A percentile compares a stretch with the other conserved stretches of the same genome.
phyloP scores from a whole-genome alignment of 371 early-diverging fungal genomes.

The Coemansia sp. region DNA sequence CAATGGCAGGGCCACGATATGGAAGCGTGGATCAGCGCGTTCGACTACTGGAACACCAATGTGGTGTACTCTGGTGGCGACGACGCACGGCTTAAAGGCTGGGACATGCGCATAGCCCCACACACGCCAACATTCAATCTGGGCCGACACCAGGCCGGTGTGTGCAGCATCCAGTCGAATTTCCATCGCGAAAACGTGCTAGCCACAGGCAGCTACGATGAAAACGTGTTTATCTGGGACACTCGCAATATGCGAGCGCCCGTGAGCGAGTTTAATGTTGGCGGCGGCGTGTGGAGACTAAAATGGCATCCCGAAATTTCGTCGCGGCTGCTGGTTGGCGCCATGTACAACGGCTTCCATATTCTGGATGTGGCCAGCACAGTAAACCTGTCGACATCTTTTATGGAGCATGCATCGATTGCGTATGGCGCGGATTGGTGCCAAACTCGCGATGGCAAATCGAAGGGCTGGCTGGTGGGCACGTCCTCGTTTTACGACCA shows the following conservation, averaged over 20 bases:
- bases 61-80: conserved; percentile 64
- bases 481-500: conserved; percentile 96
- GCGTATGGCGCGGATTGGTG: conserved; percentile 95
- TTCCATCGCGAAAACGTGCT: conserved; percentile 69
- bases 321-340: conserved; percentile 71
- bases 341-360: conserved; percentile 86
- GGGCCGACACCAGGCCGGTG: conserved; percentile 66
- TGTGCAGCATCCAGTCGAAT: conserved; percentile 82
- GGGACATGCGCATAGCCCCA: conserved; percentile 73
- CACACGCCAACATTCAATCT: conserved; percentile 55
- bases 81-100: conserved; percentile 78
- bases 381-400: conserved; percentile 21
- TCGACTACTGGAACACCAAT: conserved; percentile 72
- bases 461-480: conserved; percentile 58
- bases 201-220: conserved; percentile 89
- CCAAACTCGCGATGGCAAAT: conserved; percentile 36
- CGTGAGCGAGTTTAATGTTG: conserved; percentile 62
- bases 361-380: conserved; percentile 50
- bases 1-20: conserved; percentile 82
- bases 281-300: conserved; percentile 92
- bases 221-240: conserved; percentile 85
- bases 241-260: conserved; percentile 77
- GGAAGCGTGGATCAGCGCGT: conserved; percentile 91
- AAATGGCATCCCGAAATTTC: conserved; percentile 85
- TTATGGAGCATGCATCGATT: conserved; percentile 78